These are phyloP conservation scores for Abelmoschus esculentus DNA, from an alignment of 345 rosid genomes.

Conservation along the genomic window DNA sequence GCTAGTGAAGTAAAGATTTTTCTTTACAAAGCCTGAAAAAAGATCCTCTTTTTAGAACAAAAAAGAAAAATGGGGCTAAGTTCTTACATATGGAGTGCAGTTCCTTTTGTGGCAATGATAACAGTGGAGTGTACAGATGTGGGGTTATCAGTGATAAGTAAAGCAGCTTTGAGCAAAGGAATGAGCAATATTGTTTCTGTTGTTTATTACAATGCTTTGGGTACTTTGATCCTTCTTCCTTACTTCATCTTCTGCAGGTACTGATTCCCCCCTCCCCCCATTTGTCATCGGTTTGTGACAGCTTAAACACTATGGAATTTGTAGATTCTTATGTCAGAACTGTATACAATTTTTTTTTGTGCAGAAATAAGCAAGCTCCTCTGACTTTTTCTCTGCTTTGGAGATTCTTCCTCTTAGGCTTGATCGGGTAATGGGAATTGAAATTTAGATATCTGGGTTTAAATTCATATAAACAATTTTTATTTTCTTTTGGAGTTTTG, in stretches of 20 bases:
- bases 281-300: background rate
- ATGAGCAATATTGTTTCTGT: slow-evolving; percentile 48
- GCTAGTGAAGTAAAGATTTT: no score
- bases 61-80: slow-evolving; percentile 14
- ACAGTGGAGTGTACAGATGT: slow-evolving; percentile 39
- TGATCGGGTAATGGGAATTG: slow-evolving; percentile 23
- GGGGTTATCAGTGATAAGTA: slow-evolving; percentile 29
- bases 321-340: background rate
- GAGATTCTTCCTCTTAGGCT: slow-evolving; percentile 35
- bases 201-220: slow-evolving; percentile 42
- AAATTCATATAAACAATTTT: no score
- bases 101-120: slow-evolving; percentile 39
- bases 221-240: slow-evolving; percentile 39
- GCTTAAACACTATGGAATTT: background rate
- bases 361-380: slow-evolving; percentile 32
- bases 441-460: background rate
- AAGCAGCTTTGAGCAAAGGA: slow-evolving; percentile 44
- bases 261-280: background rate
- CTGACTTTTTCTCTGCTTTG: slow-evolving; percentile 19
- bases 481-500: background rate
- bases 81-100: slow-evolving; percentile 2
- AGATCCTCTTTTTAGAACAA: background rate
- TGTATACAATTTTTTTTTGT: background rate
- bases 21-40: slow-evolving; percentile 12
- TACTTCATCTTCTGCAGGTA: slow-evolving; percentile 33